These are phyloP conservation scores for Sphenostylis stenocarpa DNA, from an alignment of 306 rosid species.

Conservation along the genomic window DNA sequence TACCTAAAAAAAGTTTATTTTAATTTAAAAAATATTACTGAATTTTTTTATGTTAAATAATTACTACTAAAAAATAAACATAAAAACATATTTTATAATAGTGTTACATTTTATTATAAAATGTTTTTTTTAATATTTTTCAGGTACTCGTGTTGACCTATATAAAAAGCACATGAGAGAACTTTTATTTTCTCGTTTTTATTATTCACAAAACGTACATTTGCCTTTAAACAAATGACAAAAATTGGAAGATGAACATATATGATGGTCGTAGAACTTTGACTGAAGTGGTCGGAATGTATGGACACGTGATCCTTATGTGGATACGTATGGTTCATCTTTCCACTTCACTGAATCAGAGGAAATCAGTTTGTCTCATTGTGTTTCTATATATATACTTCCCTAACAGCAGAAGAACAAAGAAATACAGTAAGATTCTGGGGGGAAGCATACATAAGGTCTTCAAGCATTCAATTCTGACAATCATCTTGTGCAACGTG, in stretches of 20 bases:
- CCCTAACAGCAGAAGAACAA: not conserved
- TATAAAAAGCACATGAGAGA: not conserved
- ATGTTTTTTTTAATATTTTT: not conserved
- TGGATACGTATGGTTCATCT: not conserved
- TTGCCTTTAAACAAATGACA: not conserved
- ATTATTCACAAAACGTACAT: not conserved
- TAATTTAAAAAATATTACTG: too few relatives aligned
- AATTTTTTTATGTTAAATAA: too few relatives aligned
- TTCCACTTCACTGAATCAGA: slow-evolving; percentile 3
- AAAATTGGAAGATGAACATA: not conserved
- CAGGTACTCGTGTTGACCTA: not conserved
- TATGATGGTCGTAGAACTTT: slow-evolving; percentile 25
- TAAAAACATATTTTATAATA: too few relatives aligned
- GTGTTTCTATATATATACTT: not conserved
- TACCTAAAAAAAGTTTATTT: too few relatives aligned
- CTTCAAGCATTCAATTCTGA: not conserved
- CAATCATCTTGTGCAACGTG: not conserved
- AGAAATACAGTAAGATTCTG: not conserved
- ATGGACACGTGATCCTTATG: slow-evolving; percentile 12
- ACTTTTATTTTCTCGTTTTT: not conserved
- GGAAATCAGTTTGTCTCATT: not conserved
- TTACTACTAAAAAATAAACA: too few relatives aligned
- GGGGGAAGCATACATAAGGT: not conserved
- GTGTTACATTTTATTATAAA: too few relatives aligned
- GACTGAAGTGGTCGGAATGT: slow-evolving; percentile 24